Conservation (phyloP, 176 grass and related monocot species). For the Eragrostis curvula region DNA sequence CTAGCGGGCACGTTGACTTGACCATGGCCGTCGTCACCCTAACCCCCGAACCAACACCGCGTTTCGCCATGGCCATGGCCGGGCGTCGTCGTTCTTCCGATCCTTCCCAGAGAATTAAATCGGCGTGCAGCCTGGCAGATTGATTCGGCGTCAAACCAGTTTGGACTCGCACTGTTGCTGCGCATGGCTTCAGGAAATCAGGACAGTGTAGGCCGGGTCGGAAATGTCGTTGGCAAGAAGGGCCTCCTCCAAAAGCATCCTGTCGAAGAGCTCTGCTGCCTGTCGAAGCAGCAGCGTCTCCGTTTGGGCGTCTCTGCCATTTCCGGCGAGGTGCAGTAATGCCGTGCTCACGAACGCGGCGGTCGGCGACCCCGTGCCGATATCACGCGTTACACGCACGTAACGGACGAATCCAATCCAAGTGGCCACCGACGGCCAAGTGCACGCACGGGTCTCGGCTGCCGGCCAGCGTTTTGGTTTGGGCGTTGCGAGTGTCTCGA, state of each 20-base stretch:
- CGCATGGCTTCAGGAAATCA: too few relatives aligned
- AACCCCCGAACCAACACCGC: slow-evolving; percentile 27
- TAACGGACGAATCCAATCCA: neutral
- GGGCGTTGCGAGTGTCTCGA: neutral
- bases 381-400: neutral
- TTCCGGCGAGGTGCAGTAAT: neutral
- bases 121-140: too few relatives aligned
- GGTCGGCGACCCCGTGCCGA: neutral
- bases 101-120: neutral
- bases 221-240: neutral
- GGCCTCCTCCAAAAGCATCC: neutral
- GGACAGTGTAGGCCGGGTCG: neutral
- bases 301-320: neutral
- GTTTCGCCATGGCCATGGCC: neutral
- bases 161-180: neutral
- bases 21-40: neutral
- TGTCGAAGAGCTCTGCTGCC: too few relatives aligned
- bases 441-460: neutral
- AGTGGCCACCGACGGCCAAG: neutral
- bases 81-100: neutral
- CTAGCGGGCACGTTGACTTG: slow-evolving; percentile 7
- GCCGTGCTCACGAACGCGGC: neutral
- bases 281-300: neutral
- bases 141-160: too few relatives aligned
- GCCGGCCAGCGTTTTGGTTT: neutral